Base-by-base conservation (phyloP, 2,329 filamentous ascomycete genomes). In the Elsinoe necatrix region DNA sequence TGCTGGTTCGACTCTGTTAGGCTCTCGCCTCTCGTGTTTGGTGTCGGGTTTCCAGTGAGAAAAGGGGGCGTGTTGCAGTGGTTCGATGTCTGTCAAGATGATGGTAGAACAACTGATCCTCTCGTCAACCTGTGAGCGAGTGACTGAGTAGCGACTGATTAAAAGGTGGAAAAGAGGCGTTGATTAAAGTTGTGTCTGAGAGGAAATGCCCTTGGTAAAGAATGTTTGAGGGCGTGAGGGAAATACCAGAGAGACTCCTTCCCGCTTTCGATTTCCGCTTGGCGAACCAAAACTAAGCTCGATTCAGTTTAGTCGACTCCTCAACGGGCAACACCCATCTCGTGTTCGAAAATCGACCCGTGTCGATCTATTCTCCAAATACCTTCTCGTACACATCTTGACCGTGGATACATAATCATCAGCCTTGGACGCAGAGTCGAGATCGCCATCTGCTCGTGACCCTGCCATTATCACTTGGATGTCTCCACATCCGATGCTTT, bases 81-180 rank as follows among this genome's bases (percentile, higher is more conserved):
- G 11, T 12, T 9, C 16, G 31, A n/a, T 52, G 31, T 31, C 18
- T 39, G 31, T 39, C 45, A 16, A 25, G 48, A 11, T 14, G 11
- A 21, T 29, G n/a, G 8, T 16, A 29, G 48, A 5, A 25, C 18
- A 34, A 29, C n/a, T 14, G 16, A n/a, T 3, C 7, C 43, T 29
- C 14, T 27, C 23, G 20, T 16, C 43, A 27, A 20, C 21, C n/a
- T 16, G 20, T 39, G 34, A 52, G 48, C 48, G 48, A 52, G 48
- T 39, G 48, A 52, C 48, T 21, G 25, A 20, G 34, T 35, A 52
- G 48, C 48, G 48, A 52, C 31, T 52, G 48, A 37, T 52, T 52
- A 37, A 18, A 8, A 16, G n/a, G 29, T 9, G 37, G 41, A 25
- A 45, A 25, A 45, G 41, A 14, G 34, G 34, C 34, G 5, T 37